phyloP scores from a whole-genome alignment of 345 rosid genomes.

The Draba incana region DNA sequence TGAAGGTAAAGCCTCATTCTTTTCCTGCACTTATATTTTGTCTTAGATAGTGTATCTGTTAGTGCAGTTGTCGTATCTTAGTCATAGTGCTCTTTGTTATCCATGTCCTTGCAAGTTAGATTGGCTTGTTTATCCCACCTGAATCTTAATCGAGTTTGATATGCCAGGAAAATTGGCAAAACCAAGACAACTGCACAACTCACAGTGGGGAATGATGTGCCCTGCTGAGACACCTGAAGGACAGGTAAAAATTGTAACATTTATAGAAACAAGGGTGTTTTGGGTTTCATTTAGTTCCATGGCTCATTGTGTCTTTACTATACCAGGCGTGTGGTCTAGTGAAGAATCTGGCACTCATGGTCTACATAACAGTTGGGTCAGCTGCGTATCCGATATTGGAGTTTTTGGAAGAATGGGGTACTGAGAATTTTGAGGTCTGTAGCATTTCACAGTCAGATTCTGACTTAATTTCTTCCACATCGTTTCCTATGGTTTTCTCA shows the following conservation, averaged over 20 bases:
- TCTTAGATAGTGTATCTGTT: conserved; percentile 5
- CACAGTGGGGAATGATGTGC: conserved; percentile 99
- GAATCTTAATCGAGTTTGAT: conserved; percentile 32
- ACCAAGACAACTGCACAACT: conserved; percentile 97
- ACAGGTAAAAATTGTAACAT: conserved; percentile 54
- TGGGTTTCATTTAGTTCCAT: conserved; percentile 8
- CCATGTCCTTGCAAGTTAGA: conserved; percentile 11
- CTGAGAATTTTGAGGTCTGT: conserved; percentile 92
- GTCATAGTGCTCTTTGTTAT: conserved; percentile 1
- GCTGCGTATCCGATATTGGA: conserved; percentile 92
- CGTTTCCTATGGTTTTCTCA: conserved; percentile 19
- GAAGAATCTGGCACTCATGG: conserved; percentile 98
- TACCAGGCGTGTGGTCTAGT: conserved; percentile 95
- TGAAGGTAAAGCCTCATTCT: conserved; percentile 67
- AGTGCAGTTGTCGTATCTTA: conserved; percentile 12
- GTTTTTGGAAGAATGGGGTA: conserved; percentile 98
- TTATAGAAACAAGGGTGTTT: conserved; percentile 28
- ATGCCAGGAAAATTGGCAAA: conserved; percentile 91
- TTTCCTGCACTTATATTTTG: conserved; percentile 13
- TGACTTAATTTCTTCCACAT: conserved; percentile 15
- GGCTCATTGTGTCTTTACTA: conserved; percentile 5
- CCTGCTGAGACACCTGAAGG: conserved; percentile 99
- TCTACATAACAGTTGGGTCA: conserved; percentile 94
- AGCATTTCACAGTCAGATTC: conserved; percentile 16
- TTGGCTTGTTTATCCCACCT: conserved; percentile 4